Evolutionary conservation across 2,329 filamentous ascomycete species (phyloP).

Genomic region (Nigrospora oryzae): DNA sequence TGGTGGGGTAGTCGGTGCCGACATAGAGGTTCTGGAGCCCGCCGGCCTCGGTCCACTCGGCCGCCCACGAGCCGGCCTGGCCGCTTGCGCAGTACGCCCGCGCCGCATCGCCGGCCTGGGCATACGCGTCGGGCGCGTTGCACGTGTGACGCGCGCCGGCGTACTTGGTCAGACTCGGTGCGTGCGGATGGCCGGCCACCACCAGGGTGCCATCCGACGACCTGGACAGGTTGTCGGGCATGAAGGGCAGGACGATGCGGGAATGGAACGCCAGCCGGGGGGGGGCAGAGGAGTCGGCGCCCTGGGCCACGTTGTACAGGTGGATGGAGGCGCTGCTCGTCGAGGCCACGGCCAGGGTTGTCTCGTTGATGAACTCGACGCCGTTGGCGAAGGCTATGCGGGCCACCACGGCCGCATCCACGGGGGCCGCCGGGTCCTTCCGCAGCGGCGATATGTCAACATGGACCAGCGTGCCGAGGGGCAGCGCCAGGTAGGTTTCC

Average conservation of each 20-base stretch:
- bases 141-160: conserved; percentile 23
- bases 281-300: not conserved
- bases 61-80: conserved; percentile 11
- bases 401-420: conserved; percentile 17
- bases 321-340: conserved; percentile 18
- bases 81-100: conserved; percentile 10
- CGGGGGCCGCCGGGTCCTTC: conserved; percentile 5
- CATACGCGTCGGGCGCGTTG: conserved; percentile 16
- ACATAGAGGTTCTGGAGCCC: conserved; percentile 20
- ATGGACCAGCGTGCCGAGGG: conserved; percentile 26
- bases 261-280: conserved; percentile 9
- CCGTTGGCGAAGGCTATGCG: conserved; percentile 31
- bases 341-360: conserved; percentile 27
- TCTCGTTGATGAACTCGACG: conserved; percentile 27
- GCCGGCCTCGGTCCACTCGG: conserved; percentile 21
- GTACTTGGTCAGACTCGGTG: conserved; percentile 21
- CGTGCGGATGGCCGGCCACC: conserved; percentile 30
- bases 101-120: conserved; percentile 10
- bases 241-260: conserved; percentile 21
- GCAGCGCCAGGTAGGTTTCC: conserved; percentile 24
- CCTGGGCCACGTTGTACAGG: conserved; percentile 16
- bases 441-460: conserved; percentile 16
- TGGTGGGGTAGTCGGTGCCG: conserved; percentile 21
- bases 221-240: conserved; percentile 30
- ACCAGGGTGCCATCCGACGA: conserved; percentile 21